Evolutionary conservation across 257 asterid genomes (phyloP), one percentile per base, ranked within the genome.

Genomic region (Prunella vulgaris): DNA sequence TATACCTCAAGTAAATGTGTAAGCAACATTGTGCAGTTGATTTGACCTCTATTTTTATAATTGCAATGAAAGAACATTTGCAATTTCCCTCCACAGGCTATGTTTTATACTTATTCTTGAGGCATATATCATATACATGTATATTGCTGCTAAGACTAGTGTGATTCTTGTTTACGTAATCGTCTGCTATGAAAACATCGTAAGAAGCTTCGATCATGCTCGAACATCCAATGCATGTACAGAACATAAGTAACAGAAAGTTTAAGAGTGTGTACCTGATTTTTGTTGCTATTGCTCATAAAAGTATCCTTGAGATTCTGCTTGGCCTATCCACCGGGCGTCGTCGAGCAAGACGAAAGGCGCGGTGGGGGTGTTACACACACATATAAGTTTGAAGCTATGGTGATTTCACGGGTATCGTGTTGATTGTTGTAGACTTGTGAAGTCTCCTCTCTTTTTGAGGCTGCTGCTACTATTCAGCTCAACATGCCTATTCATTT

Each of bases 1-100:
- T 74, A 72, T 70, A 68, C 38, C 51, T 58, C 6, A 75, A 59
- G 73, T 60, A 81, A 81, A 64, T 76, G 79, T 73, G 74, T 40
- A 76, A 76, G 76, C 63, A 63, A 59, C 78, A 25, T 40, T 65
- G 72, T 64, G 72, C 62, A 52, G 65, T 51, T 76, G 70, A 35
- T 59, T 10, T 53, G 62, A 64, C 60, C 71, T 70, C 22, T 67
- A 58, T 67, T 68, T 35, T 42, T 70, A 69, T 69, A 12, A 67
- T 68, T 68, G 48, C 18, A 56, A 60, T 60, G 67, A 52, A 67
- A 69, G 73, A 61, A 76, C 13, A 33, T 75, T 22, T 73, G 64
- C 66, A 40, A 10, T 74, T 59, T 64, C 64, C 73, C 59, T 33
- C n/a, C n/a, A n/a, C n/a, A n/a, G n/a, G n/a, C n/a, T n/a, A n/a